Percentiles rank a stretch among this genome's conserved stretches.
phyloP scores from a whole-genome alignment of 1,284 basidiomycete species.

The Fomitiporia mediterranea region DNA sequence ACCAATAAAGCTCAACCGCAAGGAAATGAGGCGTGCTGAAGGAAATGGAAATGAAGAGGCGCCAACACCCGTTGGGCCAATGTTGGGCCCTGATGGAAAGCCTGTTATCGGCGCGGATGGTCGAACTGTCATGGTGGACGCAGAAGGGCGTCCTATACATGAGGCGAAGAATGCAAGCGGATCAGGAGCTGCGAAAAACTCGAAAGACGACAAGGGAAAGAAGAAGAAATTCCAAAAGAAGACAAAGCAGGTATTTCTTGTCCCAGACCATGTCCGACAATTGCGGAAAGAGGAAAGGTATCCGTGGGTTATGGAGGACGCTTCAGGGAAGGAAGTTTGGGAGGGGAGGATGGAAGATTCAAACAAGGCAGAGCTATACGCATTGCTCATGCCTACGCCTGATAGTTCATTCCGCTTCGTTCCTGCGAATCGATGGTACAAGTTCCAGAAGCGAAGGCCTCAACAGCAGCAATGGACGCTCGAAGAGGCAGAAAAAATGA shows the following conservation, averaged over 20 bases:
- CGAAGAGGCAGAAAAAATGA: slow-evolving; percentile 69
- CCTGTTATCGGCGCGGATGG: slow-evolving; percentile 72
- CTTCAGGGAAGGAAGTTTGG: slow-evolving; percentile 64
- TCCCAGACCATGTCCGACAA: slow-evolving; percentile 61
- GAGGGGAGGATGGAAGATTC: slow-evolving; percentile 76
- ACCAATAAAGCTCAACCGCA: slow-evolving; percentile 82
- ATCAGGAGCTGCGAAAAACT: slow-evolving; percentile 38
- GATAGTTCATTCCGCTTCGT: slow-evolving; percentile 81
- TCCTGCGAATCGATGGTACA: slow-evolving; percentile 84
- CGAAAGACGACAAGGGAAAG: slow-evolving; percentile 42
- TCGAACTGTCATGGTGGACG: slow-evolving; percentile 73
- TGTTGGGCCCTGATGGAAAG: slow-evolving; percentile 74
- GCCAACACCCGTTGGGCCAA: slow-evolving; percentile 54
- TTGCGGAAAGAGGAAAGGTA: slow-evolving; percentile 79
- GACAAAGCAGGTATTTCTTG: slow-evolving; percentile 76
- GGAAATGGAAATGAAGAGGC: slow-evolving; percentile 24
- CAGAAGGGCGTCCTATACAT: slow-evolving; percentile 66
- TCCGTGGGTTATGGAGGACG: slow-evolving; percentile 88
- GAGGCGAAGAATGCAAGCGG: slow-evolving; percentile 30
- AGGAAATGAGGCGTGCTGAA: slow-evolving; percentile 62
- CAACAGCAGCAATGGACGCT: slow-evolving; percentile 65
- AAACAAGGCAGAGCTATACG: slow-evolving; percentile 44
- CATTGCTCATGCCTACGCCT: slow-evolving; percentile 61
- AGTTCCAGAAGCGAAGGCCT: slow-evolving; percentile 68
- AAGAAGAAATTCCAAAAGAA: slow-evolving; percentile 83